A percentile compares a stretch with the other conserved stretches of the same genome.
These are phyloP conservation scores for Colletotrichum spaethianum DNA, from an alignment of 2,329 filamentous ascomycete genomes.

Conservation along the genomic window DNA sequence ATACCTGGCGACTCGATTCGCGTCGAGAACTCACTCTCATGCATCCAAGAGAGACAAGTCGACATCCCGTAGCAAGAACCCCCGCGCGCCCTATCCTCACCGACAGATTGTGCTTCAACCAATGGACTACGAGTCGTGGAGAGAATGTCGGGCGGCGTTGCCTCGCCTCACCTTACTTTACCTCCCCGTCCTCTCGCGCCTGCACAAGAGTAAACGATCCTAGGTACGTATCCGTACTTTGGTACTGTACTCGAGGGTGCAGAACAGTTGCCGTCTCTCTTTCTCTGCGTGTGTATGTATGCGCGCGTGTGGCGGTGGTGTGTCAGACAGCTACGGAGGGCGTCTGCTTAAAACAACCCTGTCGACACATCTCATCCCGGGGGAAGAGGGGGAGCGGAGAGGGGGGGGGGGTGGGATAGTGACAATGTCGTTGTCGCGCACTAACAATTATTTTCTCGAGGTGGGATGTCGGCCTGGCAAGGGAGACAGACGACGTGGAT, in stretches of 20 bases:
- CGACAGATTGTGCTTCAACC: not conserved
- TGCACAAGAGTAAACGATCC: not conserved
- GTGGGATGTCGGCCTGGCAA: slow-evolving; percentile 24
- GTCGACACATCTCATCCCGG: slow-evolving; percentile 32
- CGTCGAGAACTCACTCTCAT: not conserved
- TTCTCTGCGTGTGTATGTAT: not conserved
- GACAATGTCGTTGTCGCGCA: slow-evolving; percentile 34
- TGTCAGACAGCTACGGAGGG: slow-evolving; percentile 7
- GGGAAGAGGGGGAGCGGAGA: not conserved
- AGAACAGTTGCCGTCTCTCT: not conserved
- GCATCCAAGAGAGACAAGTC: not conserved
- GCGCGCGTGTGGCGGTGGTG: not conserved
- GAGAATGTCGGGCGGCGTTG: slow-evolving; percentile 24
- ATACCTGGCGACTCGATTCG: not conserved
- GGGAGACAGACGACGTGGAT: slow-evolving; percentile 24
- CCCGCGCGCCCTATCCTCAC: not conserved
- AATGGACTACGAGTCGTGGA: slow-evolving; percentile 1
- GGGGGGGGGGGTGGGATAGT: slow-evolving; percentile 15
- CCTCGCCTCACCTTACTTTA: slow-evolving; percentile 15
- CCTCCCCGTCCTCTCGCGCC: slow-evolving; percentile 14
- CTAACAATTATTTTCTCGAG: slow-evolving; percentile 39
- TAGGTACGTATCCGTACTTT: slow-evolving; percentile 10
- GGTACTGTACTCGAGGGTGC: not conserved
- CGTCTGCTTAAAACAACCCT: slow-evolving; percentile 21
- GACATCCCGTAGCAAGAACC: not conserved